Evolutionary conservation across 352 stramenopile genomes (phyloP), one percentile per base, ranked within the genome.

Genomic region (Pythium brassicae): DNA sequence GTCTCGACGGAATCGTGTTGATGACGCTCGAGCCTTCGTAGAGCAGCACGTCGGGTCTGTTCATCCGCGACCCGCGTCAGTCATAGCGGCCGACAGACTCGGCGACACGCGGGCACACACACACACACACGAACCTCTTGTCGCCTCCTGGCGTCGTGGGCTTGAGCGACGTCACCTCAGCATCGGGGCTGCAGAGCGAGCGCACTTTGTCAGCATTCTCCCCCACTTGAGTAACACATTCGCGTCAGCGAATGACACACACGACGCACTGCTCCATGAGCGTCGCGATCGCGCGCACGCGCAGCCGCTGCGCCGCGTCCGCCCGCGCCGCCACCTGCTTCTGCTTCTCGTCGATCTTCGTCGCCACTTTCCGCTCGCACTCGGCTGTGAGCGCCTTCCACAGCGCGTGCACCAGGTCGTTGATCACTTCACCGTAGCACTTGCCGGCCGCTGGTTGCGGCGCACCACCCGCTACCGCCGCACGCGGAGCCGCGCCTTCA

Each of bases 341-440:
- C 48, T 85, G 62, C 55, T 94, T 94, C 45, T 94, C 84, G n/a
- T 80, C 69, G 57, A 92, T 86, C 65, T 92, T 94, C 8, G 63
- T 60, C 27, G 70, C 69, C 15, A 92, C 65, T 55, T 76, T 85
- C 3, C 58, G 32, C 9, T 87, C 73, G 46, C 77, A 84, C 22
- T 85, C 74, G 37, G 59, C 56, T 45, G 87, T 82, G 37, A 78
- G 75, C 12, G 72, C 59, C 10, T 50, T 57, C 80, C 84, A 92
- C 19, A 94, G 67, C 15, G 64, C 74, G 59, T 94, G 82, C 0
- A 88, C 82, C 52, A 90, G 59, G 34, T 83, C 68, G 10, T 80
- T 88, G 53, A 94, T 69, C 39, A 78, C 55, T 64, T 89, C 76
- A n/a, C 83, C 81, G 48, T 90, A 92, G 32, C 74, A 63, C 51